phyloP scores from a whole-genome alignment of 2,329 filamentous ascomycete species.

The Hymenoscyphus occultus region DNA sequence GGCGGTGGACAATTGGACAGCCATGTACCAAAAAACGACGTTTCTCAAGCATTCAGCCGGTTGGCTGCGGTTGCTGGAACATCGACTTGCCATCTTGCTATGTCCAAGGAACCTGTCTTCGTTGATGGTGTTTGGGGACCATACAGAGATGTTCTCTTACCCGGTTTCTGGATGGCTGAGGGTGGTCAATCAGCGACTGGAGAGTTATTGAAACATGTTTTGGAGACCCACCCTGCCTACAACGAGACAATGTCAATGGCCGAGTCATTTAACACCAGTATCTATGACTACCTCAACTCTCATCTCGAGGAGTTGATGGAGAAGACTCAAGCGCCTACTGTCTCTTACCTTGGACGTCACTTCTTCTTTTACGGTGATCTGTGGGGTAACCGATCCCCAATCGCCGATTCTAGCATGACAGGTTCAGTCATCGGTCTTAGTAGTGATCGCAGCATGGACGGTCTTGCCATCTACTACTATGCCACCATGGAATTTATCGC shows the following conservation, averaged over 20 bases:
- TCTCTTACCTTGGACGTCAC: slow-evolving; percentile 85
- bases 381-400: slow-evolving; percentile 92
- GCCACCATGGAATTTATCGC: slow-evolving; percentile 98
- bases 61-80: slow-evolving; percentile 94
- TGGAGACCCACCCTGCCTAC: slow-evolving; percentile 92
- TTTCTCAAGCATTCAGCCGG: slow-evolving; percentile 88
- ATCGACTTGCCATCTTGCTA: slow-evolving; percentile 94
- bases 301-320: slow-evolving; percentile 76
- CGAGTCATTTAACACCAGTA: slow-evolving; percentile 78
- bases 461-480: slow-evolving; percentile 89
- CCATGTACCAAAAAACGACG: slow-evolving; percentile 71
- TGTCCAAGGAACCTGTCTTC: slow-evolving; percentile 91
- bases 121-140: slow-evolving; percentile 96
- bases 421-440: slow-evolving; percentile 84
- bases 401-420: slow-evolving; percentile 91
- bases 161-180: slow-evolving; percentile 94
- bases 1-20: slow-evolving; percentile 64
- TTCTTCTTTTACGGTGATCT: slow-evolving; percentile 99
- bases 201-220: slow-evolving; percentile 87
- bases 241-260: slow-evolving; percentile 75
- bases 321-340: slow-evolving; percentile 65
- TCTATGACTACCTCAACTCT: slow-evolving; percentile 92
- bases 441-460: slow-evolving; percentile 81
- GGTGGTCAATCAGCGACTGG: slow-evolving; percentile 96
- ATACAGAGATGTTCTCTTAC: slow-evolving; percentile 89